Percentiles rank a stretch among this genome's conserved stretches.
Conservation (phyloP, 352 stramenopile genomes). For the Globisporangium rhizosaccharum region DNA sequence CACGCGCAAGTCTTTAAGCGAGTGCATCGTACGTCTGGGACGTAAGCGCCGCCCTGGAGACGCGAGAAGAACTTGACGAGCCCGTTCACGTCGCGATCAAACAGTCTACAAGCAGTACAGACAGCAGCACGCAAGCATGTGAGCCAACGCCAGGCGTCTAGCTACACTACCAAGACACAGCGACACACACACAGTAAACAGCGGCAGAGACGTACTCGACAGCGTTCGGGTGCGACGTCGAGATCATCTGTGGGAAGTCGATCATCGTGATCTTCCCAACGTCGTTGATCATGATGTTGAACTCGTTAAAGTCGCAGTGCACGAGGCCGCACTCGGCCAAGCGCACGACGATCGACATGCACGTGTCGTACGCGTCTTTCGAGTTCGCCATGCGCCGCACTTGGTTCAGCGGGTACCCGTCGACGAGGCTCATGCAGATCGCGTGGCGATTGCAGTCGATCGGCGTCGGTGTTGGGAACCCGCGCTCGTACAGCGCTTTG, state of each 20-base stretch:
- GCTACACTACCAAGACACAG: background rate
- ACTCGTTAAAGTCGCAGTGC: constrained; percentile 99
- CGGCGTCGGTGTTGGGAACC: constrained; percentile 96
- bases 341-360: constrained; percentile 95
- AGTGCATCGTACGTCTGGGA: constrained; percentile 61
- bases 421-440: constrained; percentile 96
- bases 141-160: background rate
- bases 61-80: constrained; percentile 94
- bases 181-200: background rate
- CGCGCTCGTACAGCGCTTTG: constrained; percentile 94
- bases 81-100: constrained; percentile 95
- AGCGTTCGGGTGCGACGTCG: constrained; percentile 97
- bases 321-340: constrained; percentile 97
- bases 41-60: constrained; percentile 76
- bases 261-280: constrained; percentile 97
- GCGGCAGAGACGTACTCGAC: constrained; percentile 75
- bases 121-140: background rate
- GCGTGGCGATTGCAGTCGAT: constrained; percentile 98
- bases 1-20: constrained; percentile 5
- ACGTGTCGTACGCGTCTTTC: constrained; percentile 94
- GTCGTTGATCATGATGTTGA: constrained; percentile 99
- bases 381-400: constrained; percentile 89
- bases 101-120: constrained; percentile 44
- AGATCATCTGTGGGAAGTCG: constrained; percentile 99
- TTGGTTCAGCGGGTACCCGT: constrained; percentile 95